A percentile compares a stretch with the other conserved stretches of the same genome.
phyloP scores from a whole-genome alignment of 2,329 filamentous ascomycete species.

The Monilinia vaccinii-corymbosi region DNA sequence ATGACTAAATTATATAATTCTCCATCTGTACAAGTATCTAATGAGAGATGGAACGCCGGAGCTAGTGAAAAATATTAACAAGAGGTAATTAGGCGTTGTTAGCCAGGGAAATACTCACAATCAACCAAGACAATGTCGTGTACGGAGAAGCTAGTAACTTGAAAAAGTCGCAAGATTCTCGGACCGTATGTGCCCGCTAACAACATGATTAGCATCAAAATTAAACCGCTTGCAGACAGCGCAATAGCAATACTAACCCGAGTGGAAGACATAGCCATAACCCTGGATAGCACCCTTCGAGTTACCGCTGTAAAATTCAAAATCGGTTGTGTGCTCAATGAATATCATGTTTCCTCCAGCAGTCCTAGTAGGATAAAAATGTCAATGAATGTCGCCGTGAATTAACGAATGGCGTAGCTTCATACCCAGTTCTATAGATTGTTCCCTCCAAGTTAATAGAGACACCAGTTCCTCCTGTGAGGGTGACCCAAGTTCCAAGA shows the following conservation, averaged over 20 bases:
- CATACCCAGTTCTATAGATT: constrained; percentile 39
- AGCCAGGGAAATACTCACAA: constrained; percentile 8
- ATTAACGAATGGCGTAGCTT: neutral
- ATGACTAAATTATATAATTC: constrained; percentile 48
- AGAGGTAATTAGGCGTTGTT: neutral
- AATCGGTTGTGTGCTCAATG: constrained; percentile 40
- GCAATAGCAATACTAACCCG: constrained; percentile 20
- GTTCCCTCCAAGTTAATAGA: constrained; percentile 44
- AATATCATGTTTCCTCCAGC: constrained; percentile 44
- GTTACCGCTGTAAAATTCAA: constrained; percentile 44
- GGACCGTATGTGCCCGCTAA: constrained; percentile 15
- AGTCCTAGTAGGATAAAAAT: constrained; percentile 8
- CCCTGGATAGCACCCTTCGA: constrained; percentile 44
- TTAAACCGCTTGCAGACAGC: neutral
- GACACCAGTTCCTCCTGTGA: constrained; percentile 38
- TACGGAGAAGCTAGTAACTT: constrained; percentile 19
- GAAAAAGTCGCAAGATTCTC: constrained; percentile 17
- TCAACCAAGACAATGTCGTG: constrained; percentile 22
- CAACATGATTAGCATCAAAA: neutral
- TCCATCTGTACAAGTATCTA: constrained; percentile 42
- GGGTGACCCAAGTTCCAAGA: constrained; percentile 39
- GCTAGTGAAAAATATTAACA: constrained; percentile 13
- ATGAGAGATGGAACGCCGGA: constrained; percentile 33
- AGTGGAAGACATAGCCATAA: constrained; percentile 40
- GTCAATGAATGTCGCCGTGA: neutral